Evolutionary conservation across 176 grass and related monocot species (phyloP).

Genomic region (Oryza coarctata): DNA sequence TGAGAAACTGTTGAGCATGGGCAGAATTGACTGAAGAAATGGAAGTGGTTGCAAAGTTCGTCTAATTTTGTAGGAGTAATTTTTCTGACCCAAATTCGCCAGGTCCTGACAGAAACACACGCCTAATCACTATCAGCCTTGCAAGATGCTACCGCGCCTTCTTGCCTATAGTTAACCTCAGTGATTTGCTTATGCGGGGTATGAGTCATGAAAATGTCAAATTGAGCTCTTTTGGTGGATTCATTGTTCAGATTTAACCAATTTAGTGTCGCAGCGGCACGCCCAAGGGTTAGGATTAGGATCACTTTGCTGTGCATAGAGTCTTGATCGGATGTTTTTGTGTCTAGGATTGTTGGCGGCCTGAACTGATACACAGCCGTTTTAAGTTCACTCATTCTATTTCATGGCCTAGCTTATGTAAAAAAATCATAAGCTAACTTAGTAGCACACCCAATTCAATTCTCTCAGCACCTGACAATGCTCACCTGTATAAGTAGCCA

Average conservation of each 20-base stretch:
- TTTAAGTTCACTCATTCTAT: background rate
- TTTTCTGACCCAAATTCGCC: too few species aligned
- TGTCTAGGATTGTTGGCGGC: background rate
- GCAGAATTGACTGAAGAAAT: too few species aligned
- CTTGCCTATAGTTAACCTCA: too few species aligned
- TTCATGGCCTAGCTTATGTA: background rate
- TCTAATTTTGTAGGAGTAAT: too few species aligned
- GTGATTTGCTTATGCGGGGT: too few species aligned
- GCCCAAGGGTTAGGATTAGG: background rate
- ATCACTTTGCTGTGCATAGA: background rate
- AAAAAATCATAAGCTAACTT: background rate
- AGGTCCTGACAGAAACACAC: too few species aligned
- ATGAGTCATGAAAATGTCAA: background rate
- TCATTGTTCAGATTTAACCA: background rate
- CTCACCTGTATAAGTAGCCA: background rate
- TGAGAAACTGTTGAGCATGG: background rate
- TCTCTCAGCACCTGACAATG: background rate
- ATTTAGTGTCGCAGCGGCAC: background rate
- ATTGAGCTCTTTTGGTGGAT: background rate
- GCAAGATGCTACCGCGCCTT: background rate
- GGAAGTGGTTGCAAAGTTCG: too few species aligned
- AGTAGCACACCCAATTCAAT: background rate
- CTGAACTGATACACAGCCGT: background rate
- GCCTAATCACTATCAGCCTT: background rate
- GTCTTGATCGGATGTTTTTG: background rate